Evolutionary conservation across 2,329 filamentous ascomycete species (phyloP).

Genomic region (Cryphonectria parasitica): DNA sequence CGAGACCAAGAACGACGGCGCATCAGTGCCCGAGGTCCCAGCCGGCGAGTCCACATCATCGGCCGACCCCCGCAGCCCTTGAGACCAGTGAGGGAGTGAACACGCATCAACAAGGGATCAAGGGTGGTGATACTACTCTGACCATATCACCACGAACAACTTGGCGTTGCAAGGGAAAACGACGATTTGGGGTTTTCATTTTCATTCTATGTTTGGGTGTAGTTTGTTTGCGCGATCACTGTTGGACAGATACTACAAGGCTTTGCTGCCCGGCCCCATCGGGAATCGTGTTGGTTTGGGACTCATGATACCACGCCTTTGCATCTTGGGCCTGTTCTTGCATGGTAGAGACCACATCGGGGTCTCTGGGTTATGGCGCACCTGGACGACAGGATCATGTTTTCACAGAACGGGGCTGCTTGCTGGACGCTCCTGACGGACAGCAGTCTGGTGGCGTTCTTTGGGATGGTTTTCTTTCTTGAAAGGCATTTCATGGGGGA

Average conservation of each 20-base stretch:
- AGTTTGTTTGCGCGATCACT: neutral
- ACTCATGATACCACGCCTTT: neutral
- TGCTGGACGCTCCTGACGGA: neutral
- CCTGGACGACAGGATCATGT: neutral
- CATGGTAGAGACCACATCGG: neutral
- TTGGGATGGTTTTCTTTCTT: neutral
- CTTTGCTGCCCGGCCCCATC: neutral
- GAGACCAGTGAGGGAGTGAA: neutral
- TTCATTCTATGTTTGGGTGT: neutral
- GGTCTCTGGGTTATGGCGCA: neutral
- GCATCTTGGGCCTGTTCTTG: neutral
- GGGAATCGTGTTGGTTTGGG: too few relatives aligned
- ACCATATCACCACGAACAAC: constrained; percentile 6
- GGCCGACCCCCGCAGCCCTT: neutral
- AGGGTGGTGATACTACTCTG: neutral
- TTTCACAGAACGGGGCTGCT: too few relatives aligned
- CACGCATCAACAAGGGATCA: neutral
- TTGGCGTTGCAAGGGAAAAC: constrained; percentile 5
- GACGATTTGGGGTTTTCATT: neutral
- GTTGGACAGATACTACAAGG: neutral
- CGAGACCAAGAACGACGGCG: neutral
- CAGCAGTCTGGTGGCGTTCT: neutral
- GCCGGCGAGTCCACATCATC: neutral
- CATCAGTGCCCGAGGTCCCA: neutral
- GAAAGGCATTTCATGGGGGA: neutral